Percentiles rank a stretch among this genome's conserved stretches.
Evolutionary conservation across 2,329 filamentous ascomycete species (phyloP).

Genomic region (Acarospora socialis): DNA sequence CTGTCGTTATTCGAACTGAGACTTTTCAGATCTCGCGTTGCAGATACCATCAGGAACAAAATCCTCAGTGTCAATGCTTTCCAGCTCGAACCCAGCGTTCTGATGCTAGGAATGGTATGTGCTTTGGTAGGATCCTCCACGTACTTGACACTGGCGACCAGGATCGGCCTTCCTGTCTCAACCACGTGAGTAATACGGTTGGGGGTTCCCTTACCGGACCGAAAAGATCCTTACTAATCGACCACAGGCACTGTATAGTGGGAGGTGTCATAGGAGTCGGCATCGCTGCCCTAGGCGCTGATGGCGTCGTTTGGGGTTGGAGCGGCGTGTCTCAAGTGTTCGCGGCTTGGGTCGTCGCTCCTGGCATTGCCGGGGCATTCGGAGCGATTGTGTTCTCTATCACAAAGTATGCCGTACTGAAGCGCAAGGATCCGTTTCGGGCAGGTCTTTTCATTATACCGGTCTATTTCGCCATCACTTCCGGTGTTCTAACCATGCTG

Average conservation of each 20-base stretch:
- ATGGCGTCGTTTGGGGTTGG: conserved; percentile 29
- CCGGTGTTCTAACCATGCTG: conserved; percentile 40
- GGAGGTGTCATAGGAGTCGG: conserved; percentile 24
- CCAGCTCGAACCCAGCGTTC: conserved; percentile 20
- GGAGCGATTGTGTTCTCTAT: conserved; percentile 35
- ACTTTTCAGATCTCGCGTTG: too few species aligned
- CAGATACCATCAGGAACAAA: conserved; percentile 30
- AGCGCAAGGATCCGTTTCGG: conserved; percentile 34
- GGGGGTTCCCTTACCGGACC: too few species aligned
- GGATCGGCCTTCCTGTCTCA: conserved; percentile 26
- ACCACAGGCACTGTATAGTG: conserved; percentile 27
- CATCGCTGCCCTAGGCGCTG: conserved; percentile 20
- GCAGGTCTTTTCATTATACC: conserved; percentile 36
- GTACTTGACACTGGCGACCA: conserved; percentile 25
- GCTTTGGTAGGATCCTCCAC: conserved; percentile 23
- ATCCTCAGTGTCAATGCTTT: conserved; percentile 29
- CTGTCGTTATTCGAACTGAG: too few species aligned
- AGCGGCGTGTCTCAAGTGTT: conserved; percentile 35
- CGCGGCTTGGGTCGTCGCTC: conserved; percentile 36
- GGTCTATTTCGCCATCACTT: conserved; percentile 35
- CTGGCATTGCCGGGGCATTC: conserved; percentile 33
- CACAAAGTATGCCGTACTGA: conserved; percentile 36
- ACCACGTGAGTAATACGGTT: too few species aligned
- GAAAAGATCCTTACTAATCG: too few species aligned
- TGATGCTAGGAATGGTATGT: conserved; percentile 28